Evolutionary conservation across 108 stramenopile genomes (phyloP).

Genomic region (Pelagomonas calceolata): DNA sequence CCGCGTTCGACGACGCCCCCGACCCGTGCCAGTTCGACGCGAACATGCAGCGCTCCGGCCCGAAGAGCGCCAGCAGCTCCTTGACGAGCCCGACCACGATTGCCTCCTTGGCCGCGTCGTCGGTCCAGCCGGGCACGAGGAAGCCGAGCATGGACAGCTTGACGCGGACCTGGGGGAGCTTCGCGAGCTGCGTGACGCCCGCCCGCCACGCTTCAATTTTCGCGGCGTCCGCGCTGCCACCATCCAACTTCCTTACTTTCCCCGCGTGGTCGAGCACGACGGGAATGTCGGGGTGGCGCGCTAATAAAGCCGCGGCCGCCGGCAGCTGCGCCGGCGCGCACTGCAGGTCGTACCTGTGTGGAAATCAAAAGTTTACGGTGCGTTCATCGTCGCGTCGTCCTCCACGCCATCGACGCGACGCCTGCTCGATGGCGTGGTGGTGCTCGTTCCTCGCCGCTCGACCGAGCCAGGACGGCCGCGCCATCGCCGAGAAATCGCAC

Average conservation of each 20-base stretch:
- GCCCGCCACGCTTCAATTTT: constrained; percentile 50
- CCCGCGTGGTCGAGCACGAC: constrained; percentile 63
- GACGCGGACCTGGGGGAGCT: constrained; percentile 50
- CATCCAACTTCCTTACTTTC: constrained; percentile 42
- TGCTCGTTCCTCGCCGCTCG: no score
- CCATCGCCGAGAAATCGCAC: no score
- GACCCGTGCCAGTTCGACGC: constrained; percentile 58
- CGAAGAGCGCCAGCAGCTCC: constrained; percentile 53
- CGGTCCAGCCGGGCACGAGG: constrained; percentile 58
- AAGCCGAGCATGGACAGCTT: constrained; percentile 68
- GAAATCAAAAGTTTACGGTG: no score
- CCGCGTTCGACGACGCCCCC: constrained; percentile 47
- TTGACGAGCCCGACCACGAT: constrained; percentile 37
- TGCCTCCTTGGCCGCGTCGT: constrained; percentile 9
- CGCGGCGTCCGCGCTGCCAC: constrained; percentile 30
- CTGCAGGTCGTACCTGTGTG: constrained; percentile 73
- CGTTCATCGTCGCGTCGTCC: no score
- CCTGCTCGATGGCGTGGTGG: no score
- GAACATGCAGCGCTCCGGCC: constrained; percentile 57
- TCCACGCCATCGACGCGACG: no score
- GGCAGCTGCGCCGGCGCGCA: constrained; percentile 60
- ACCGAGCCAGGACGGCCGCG: no score
- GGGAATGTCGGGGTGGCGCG: constrained; percentile 39
- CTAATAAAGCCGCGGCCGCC: constrained; percentile 43
- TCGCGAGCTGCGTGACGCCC: constrained; percentile 55